These are phyloP conservation scores for Colletotrichum sidae DNA, from an alignment of 2,329 filamentous ascomycete species.

Conservation along the genomic window DNA sequence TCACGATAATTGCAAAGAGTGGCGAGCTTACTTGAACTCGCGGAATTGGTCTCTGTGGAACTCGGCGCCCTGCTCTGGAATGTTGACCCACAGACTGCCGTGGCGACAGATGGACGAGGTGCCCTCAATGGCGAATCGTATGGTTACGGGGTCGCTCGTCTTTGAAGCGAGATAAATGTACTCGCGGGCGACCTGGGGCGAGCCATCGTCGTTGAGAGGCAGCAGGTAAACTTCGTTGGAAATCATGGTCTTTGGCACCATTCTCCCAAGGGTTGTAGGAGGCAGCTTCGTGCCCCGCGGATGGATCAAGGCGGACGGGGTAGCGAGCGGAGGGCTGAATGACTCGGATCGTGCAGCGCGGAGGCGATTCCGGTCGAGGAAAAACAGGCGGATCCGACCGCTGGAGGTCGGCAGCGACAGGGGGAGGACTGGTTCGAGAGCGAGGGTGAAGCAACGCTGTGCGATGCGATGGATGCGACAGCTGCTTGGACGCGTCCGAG, in stretches of 20 bases:
- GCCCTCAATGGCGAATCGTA: slow-evolving; percentile 93
- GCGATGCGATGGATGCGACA: slow-evolving; percentile 1
- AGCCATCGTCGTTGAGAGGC: slow-evolving; percentile 91
- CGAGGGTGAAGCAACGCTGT: neutral
- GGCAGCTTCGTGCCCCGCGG: slow-evolving; percentile 39
- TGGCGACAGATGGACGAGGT: slow-evolving; percentile 95
- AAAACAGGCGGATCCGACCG: slow-evolving; percentile 25
- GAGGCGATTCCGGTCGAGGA: slow-evolving; percentile 30
- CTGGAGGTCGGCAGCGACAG: slow-evolving; percentile 9
- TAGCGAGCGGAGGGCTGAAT: slow-evolving; percentile 17
- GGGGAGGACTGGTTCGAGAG: slow-evolving; percentile 4
- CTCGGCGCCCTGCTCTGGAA: slow-evolving; percentile 79
- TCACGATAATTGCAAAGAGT: neutral
- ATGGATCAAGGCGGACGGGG: slow-evolving; percentile 30
- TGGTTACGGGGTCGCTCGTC: slow-evolving; percentile 78
- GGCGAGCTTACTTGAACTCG: slow-evolving; percentile 82
- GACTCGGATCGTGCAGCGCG: slow-evolving; percentile 29
- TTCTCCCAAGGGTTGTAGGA: slow-evolving; percentile 48
- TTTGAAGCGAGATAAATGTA: slow-evolving; percentile 91
- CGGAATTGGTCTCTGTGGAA: slow-evolving; percentile 85
- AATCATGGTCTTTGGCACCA: slow-evolving; percentile 72
- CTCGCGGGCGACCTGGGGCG: slow-evolving; percentile 86
- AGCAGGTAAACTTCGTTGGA: slow-evolving; percentile 85
- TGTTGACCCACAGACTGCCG: slow-evolving; percentile 96
- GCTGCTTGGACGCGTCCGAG: slow-evolving; percentile 4